These are phyloP conservation scores for Micromonas commoda DNA, from an alignment of 139 green algal genomes.

Conservation along the genomic window DNA sequence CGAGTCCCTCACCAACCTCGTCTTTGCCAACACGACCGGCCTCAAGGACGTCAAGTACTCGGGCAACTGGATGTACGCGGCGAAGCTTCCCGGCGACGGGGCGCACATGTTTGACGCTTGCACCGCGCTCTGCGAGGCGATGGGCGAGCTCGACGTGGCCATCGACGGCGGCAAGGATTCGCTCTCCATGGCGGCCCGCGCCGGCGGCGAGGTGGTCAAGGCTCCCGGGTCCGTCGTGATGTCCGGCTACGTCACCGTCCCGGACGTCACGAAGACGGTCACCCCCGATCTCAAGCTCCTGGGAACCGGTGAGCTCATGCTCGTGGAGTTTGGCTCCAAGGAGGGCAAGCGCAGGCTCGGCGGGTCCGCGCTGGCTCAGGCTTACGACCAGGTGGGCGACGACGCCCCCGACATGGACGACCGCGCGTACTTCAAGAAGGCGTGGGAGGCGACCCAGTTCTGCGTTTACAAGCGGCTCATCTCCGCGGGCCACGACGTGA, in stretches of 20 bases:
- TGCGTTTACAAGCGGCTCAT: conserved; percentile 64
- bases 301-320: conserved; percentile 60
- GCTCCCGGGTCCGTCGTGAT: conserved; percentile 93
- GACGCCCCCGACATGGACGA: conserved; percentile 73
- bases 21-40: conserved; percentile 60
- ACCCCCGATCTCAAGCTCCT: conserved; percentile 53
- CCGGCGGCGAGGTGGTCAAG: conserved; percentile 81
- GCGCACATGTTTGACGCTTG: conserved; percentile 93
- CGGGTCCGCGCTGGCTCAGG: conserved; percentile 85
- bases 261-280: conserved; percentile 85
- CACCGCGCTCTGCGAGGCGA: conserved; percentile 61
- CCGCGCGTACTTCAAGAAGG: conserved; percentile 49
- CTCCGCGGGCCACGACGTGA: conserved; percentile 86
- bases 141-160: conserved; percentile 79
- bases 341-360: conserved; percentile 62
- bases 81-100: conserved; percentile 92
- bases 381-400: conserved; percentile 66
- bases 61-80: conserved; percentile 99
- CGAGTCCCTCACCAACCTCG: conserved; percentile 94
- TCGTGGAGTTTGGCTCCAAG: conserved; percentile 77
- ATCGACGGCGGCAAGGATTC: conserved; percentile 97
- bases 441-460: conserved; percentile 73
- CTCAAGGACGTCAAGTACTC: conserved; percentile 84
- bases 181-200: conserved; percentile 85
- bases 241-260: conserved; percentile 84